Evolutionary conservation across 176 grass and related monocot species (phyloP), one percentile per base, ranked within the genome.

Genomic region (Eleusine indica): DNA sequence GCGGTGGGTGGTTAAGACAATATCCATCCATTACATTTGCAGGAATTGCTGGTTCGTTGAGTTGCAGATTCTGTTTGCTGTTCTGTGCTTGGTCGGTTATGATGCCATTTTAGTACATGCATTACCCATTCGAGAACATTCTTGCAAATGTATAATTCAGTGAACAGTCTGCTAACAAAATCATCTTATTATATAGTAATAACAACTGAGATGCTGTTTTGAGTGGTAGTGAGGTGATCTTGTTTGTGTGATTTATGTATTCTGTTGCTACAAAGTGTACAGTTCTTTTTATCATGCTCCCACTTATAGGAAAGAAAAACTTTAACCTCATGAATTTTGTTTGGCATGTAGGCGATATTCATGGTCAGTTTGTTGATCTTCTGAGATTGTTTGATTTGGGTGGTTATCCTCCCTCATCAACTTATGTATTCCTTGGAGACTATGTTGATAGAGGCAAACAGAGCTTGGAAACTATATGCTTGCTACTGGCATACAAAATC

Each of bases 341-440:
- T 54, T 54, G 52, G 17, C 4, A 66, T 84, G 68, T 76, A 92
- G 90, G 90, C 76, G 90, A 92, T 86, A 89, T 92, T 61, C 90
- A 92, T 68, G 90, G 90, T 21, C 90, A 89, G 44, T 92, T 89
- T 80, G 57, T 89, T 35, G 90, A 92, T 48, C 87, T 92, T 64
- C 73, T 89, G 64, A 89, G 83, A 77, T 42, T 92, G 65, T 92
- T 89, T 80, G 83, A 92, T 76, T 48, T 82, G 70, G 90, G 90
- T n/a, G 90, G 90, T 78, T 92, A 88, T 68, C 86, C 90, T 75
- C 86, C 90, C 54, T 25, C 83, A n/a, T 92, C 90, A 48, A 87
- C 80, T 37, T 92, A 86, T 48, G 71, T 92, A 35, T 89, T 92
- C 63, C 90, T 92, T 12, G 90, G 90, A 49, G 90, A 92, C 58